Conservation (phyloP, 192 early-diverging fungal species). For the Linnemannia elongata region DNA sequence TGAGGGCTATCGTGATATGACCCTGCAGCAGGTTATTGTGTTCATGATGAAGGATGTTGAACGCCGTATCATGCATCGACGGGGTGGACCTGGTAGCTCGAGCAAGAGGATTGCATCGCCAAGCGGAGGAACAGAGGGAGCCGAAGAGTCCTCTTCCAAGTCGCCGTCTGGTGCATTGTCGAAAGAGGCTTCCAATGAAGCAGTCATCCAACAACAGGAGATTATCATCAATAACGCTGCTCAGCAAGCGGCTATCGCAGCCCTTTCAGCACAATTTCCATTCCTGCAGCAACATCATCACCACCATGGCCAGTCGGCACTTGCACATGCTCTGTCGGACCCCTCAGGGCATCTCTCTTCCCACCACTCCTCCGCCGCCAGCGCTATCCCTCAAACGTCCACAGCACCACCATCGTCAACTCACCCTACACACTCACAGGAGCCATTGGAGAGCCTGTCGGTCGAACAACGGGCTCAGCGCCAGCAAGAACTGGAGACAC, state of each 20-base stretch:
- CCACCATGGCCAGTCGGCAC: slow-evolving; percentile 7
- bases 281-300: slow-evolving; percentile 39
- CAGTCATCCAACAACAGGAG: slow-evolving; percentile 33
- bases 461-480: slow-evolving; percentile 20
- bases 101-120: not conserved
- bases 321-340: slow-evolving; percentile 6
- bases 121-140: not conserved
- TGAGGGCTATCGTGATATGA: slow-evolving; percentile 49
- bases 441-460: slow-evolving; percentile 6
- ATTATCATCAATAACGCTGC: slow-evolving; percentile 49
- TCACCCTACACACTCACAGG: not conserved
- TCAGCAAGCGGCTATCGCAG: slow-evolving; percentile 50
- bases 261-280: slow-evolving; percentile 42
- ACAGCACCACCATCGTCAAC: not conserved
- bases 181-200: slow-evolving; percentile 6
- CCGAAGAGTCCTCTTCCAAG: not conserved
- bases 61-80: slow-evolving; percentile 39
- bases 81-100: slow-evolving; percentile 20
- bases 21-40: slow-evolving; percentile 32
- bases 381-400: not conserved
- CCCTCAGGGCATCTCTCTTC: not conserved
- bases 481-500: slow-evolving; percentile 38
- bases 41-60: slow-evolving; percentile 53
- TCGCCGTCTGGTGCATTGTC: slow-evolving; percentile 1
- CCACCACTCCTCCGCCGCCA: not conserved